Percentiles rank a stretch among this genome's conserved stretches.
phyloP scores from a whole-genome alignment of 345 rosid species.

The Noccaea caerulescens region DNA sequence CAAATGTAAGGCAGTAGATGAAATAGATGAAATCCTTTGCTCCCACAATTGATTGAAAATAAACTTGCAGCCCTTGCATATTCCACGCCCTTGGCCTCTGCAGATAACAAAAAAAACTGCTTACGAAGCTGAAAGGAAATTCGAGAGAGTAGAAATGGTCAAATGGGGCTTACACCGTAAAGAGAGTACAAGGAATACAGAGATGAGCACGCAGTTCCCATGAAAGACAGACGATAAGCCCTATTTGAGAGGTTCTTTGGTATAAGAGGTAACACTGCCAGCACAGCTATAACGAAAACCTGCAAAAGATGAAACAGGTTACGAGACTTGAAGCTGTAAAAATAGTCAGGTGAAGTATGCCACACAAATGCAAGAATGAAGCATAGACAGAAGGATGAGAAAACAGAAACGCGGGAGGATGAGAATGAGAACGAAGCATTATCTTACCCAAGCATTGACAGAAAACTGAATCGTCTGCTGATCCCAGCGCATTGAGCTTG shows the following conservation, averaged over 20 bases:
- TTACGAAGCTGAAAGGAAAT: slow-evolving; percentile 31
- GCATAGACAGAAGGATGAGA: not conserved
- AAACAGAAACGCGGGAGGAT: too few relatives aligned
- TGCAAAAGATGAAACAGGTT: slow-evolving; percentile 46
- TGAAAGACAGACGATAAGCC: slow-evolving; percentile 85
- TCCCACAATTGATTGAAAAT: slow-evolving; percentile 76
- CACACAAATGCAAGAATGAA: not conserved
- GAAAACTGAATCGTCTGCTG: slow-evolving; percentile 90
- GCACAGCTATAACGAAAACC: slow-evolving; percentile 87
- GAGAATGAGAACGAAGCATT: too few relatives aligned
- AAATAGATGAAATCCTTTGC: slow-evolving; percentile 92
- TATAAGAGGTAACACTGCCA: slow-evolving; percentile 81
- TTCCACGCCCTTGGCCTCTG: slow-evolving; percentile 94
- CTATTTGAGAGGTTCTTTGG: slow-evolving; percentile 76
- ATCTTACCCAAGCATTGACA: slow-evolving; percentile 93
- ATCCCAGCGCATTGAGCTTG: slow-evolving; percentile 83
- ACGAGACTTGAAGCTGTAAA: not conserved
- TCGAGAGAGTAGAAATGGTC: slow-evolving; percentile 9
- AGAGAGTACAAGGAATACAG: slow-evolving; percentile 83
- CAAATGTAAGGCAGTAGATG: slow-evolving; percentile 86
- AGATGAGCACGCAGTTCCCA: slow-evolving; percentile 93
- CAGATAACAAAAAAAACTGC: slow-evolving; percentile 33
- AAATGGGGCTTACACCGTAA: slow-evolving; percentile 85
- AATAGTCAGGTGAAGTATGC: not conserved
- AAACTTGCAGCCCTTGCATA: slow-evolving; percentile 84